Conservation (phyloP, 2,329 filamentous ascomycete genomes). For the Didymella sp. region DNA sequence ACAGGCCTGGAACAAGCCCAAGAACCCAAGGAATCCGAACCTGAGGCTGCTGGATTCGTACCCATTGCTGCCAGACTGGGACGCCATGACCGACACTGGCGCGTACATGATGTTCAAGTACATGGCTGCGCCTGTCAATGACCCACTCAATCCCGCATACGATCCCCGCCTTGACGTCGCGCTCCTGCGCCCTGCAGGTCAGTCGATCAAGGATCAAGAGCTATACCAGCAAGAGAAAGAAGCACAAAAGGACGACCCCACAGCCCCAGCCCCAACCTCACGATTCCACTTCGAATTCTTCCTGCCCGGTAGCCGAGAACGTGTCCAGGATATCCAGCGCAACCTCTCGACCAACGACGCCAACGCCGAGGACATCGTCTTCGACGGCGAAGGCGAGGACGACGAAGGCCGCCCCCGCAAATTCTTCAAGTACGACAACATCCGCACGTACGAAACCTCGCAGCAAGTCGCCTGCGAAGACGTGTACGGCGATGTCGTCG, state of each 20-base stretch:
- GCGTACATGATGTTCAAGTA: slow-evolving; percentile 68
- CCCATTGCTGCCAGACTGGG: slow-evolving; percentile 67
- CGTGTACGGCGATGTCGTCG: slow-evolving; percentile 62
- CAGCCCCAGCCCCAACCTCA: slow-evolving; percentile 59
- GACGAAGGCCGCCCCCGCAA: slow-evolving; percentile 57
- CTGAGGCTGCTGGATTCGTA: slow-evolving; percentile 66
- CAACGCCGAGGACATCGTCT: slow-evolving; percentile 55
- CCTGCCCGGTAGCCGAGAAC: slow-evolving; percentile 58
- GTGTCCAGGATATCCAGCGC: slow-evolving; percentile 60
- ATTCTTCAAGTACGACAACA: slow-evolving; percentile 63
- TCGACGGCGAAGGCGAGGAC: slow-evolving; percentile 42
- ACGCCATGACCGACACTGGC: slow-evolving; percentile 65
- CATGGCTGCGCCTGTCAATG: slow-evolving; percentile 63
- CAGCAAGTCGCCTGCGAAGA: slow-evolving; percentile 60
- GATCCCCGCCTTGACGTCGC: slow-evolving; percentile 67
- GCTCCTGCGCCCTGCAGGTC: slow-evolving; percentile 62
- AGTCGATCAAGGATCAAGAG: slow-evolving; percentile 60
- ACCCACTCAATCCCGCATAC: slow-evolving; percentile 55
- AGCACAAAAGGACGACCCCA: slow-evolving; percentile 55
- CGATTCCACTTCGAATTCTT: slow-evolving; percentile 68
- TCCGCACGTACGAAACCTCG: slow-evolving; percentile 67
- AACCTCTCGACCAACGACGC: slow-evolving; percentile 63
- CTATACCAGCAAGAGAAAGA: slow-evolving; percentile 57
- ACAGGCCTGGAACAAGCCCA: slow-evolving; percentile 66
- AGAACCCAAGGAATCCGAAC: slow-evolving; percentile 64